Base-by-base conservation (phyloP, 2,329 filamentous ascomycete genomes). In the Fusarium fracticaudum region DNA sequence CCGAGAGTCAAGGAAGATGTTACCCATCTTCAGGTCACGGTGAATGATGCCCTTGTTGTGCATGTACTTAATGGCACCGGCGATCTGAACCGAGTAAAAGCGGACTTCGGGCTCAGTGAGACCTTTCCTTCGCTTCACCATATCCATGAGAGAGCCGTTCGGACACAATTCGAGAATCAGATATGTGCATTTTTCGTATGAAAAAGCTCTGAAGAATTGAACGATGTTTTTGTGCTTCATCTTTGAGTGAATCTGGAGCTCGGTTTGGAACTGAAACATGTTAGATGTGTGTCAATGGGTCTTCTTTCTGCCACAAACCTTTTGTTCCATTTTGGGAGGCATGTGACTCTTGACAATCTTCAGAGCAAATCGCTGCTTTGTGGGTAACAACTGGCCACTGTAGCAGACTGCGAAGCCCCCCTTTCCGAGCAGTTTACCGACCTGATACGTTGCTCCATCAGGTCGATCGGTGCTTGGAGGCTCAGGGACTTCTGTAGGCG, bases 201-300 rank as follows among this genome's bases (percentile, higher is more conserved):
- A 93, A 81, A 99, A 99, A 40, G 96, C 96, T 77, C 96, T 91
- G 79, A 97, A 91, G 82, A 99, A 99, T 77, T 96, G 93, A 72
- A 99, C 96, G 75, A 99, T 96, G 82, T 98, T 98, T 60, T 93
- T 93, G 80, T 99, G 96, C 66, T 92, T 91, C 91, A 99, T 96
- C 82, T 98, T 99, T 48, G 96, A 98, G 84, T 99, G 96, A 69
- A 99, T 98, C 83, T 98, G 96, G 12, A 99, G 90, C 83, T 99
- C 96, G 29, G 90, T 90, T 90, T 92, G 90, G 77, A 92, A 92
- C 90, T 91, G 53, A 24, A 55, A 47, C 3, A 20, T 24, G 74
- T 81, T 60, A 80, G 73, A 51, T 37, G 24, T 44, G 18, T 37
- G 33, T 11, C 13, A n/a, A 33, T 5, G 7, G 24, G 26, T 48